phyloP scores from a whole-genome alignment of 1,284 basidiomycete genomes.

The Boletus putidus region DNA sequence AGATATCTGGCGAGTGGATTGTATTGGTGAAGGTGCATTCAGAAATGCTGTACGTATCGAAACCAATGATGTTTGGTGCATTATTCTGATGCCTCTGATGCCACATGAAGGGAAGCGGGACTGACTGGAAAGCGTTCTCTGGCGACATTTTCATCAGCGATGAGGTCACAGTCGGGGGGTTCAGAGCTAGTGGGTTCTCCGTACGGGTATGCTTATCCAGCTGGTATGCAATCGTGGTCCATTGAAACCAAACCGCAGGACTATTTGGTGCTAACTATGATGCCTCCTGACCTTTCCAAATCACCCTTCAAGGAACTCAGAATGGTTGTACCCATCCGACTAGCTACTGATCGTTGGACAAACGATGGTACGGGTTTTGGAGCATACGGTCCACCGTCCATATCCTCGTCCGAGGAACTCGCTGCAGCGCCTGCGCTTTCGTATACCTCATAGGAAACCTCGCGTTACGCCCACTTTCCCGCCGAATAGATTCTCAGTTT shows the following conservation, averaged over 20 bases:
- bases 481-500: not conserved
- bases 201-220: conserved; percentile 49
- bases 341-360: conserved; percentile 64
- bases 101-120: conserved; percentile 52
- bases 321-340: conserved; percentile 58
- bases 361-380: conserved; percentile 44
- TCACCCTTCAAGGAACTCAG: conserved; percentile 59
- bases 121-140: conserved; percentile 58
- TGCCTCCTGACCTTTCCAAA: conserved; percentile 54
- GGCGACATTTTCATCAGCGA: conserved; percentile 58
- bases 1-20: conserved; percentile 67
- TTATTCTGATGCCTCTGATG: conserved; percentile 16
- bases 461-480: not conserved
- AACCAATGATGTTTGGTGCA: not conserved
- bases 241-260: conserved; percentile 45
- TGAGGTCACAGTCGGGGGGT: conserved; percentile 54
- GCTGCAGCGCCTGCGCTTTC: conserved; percentile 13
- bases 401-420: conserved; percentile 36
- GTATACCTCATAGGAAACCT: conserved; percentile 1
- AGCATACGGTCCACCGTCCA: conserved; percentile 31
- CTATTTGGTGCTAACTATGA: conserved; percentile 59
- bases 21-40: conserved; percentile 63
- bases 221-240: not conserved
- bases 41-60: conserved; percentile 50
- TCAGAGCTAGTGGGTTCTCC: conserved; percentile 63